Base-by-base conservation (phyloP, 441 rosid genomes). In the Arabidopsis lyrata region DNA sequence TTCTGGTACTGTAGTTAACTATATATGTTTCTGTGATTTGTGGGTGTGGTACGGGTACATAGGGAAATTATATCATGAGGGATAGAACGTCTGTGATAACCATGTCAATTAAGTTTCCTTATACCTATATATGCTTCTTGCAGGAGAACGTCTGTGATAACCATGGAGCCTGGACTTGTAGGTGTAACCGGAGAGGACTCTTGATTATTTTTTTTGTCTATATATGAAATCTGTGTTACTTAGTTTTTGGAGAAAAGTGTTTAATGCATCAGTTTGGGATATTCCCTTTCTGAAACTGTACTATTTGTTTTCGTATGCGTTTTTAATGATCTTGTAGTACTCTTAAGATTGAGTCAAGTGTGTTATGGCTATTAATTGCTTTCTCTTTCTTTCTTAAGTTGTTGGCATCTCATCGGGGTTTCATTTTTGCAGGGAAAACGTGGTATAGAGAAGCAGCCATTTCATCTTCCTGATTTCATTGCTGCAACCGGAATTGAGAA, bases 401-500 rank as follows among this genome's bases (percentile, higher is more conserved):
- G 61, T 49, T 78, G 77, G 77, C 68, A 79, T 81, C 92, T 92
- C 85, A 93, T 80, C 74, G 20, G 12, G 50, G 31, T 56, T 76
- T 75, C 22, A 76, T 66, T 79, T 85, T 72, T 89, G 86, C 86
- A 95, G 99, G 99, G 98, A 15, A 95, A 95, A 77, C 97, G 99
- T 61, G 99, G 99, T 75, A 96, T 96, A 53, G 98, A 96, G 88
- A 96, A 96, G 78, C 97, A 83, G 66, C 97, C 97, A 57, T 96
- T 96, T 79, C 98, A 93, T 80, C 97, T 96, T 81, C 99, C 99
- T 56, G 98, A 93, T 87, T 96, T 96, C 79, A 96, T 96, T 82
- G 99, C 99, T 70, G 98, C 97, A 16, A 96, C 98, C 5, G 99
- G 99, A 78, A 96, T 96, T 57, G 94, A 96, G 83, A 96, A 96